These are phyloP conservation scores for Penicillium brevicompactum DNA, from an alignment of 2,329 filamentous ascomycete genomes.

Conservation along the genomic window DNA sequence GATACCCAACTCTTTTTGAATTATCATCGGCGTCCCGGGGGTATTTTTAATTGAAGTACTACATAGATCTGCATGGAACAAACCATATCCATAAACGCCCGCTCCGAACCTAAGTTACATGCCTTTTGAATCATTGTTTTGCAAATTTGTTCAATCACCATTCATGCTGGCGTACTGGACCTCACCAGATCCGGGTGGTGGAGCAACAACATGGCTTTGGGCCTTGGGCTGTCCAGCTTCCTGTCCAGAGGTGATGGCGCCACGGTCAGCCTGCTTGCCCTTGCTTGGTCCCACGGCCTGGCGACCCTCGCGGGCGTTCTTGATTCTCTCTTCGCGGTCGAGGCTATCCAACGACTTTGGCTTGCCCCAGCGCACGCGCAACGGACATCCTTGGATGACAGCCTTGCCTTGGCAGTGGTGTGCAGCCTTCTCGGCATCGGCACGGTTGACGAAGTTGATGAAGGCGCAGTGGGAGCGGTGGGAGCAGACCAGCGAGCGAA, in stretches of 20 bases:
- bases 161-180: conserved; percentile 83
- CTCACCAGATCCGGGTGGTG: conserved; percentile 77
- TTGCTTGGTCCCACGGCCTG: conserved; percentile 55
- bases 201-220: conserved; percentile 60
- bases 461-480: conserved; percentile 98
- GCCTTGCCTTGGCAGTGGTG: conserved; percentile 83
- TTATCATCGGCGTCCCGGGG: conserved; percentile 37
- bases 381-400: conserved; percentile 85
- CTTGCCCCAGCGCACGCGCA: conserved; percentile 89
- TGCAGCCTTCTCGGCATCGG: conserved; percentile 83
- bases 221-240: conserved; percentile 43
- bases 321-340: conserved; percentile 79
- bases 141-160: conserved; percentile 64
- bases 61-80: conserved; percentile 31
- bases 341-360: conserved; percentile 90
- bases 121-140: conserved; percentile 26
- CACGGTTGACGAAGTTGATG: conserved; percentile 85
- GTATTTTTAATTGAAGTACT: conserved; percentile 32
- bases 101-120: conserved; percentile 33
- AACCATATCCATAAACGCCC: conserved; percentile 35
- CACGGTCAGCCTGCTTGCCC: conserved; percentile 38
- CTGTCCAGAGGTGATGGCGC: conserved; percentile 43
- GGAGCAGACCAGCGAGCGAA: conserved; percentile 91
- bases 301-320: conserved; percentile 78
- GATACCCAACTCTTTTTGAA: conserved; percentile 39